Evolutionary conservation across 305 asterid genomes (phyloP).

Genomic region (Fraxinus albicans): DNA sequence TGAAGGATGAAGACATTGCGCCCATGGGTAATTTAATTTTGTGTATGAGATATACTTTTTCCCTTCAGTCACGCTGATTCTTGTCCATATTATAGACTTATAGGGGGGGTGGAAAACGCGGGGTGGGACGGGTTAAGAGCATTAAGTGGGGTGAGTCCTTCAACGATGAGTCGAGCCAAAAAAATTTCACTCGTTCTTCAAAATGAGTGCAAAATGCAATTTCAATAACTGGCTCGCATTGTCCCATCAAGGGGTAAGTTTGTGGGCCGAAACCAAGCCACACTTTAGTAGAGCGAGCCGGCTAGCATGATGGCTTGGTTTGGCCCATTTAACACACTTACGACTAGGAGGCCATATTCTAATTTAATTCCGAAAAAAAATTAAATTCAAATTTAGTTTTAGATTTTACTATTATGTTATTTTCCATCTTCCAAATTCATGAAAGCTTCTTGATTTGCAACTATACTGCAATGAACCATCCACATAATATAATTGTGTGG

Average conservation of each 20-base stretch:
- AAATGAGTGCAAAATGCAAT: neutral
- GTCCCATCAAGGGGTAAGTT: neutral
- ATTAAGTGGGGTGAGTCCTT: no score
- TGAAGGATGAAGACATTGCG: neutral
- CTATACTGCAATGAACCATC: neutral
- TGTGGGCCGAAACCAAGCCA: neutral
- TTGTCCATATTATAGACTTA: neutral
- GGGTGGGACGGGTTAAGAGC: no score
- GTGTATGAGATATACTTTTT: neutral
- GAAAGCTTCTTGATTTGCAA: neutral
- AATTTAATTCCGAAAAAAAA: no score
- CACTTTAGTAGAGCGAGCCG: neutral
- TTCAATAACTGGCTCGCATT: neutral
- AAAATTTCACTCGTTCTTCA: no score
- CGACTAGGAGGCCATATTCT: neutral
- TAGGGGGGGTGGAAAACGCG: no score
- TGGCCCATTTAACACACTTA: neutral
- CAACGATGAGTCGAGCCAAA: no score
- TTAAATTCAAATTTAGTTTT: no score
- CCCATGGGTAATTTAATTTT: neutral
- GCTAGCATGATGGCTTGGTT: neutral
- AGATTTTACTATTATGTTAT: neutral
- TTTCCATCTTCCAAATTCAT: neutral
- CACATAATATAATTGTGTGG: neutral
- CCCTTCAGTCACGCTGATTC: neutral